Conservation (phyloP, 371 early-diverging fungal genomes). For the Mucor circinelloides region DNA sequence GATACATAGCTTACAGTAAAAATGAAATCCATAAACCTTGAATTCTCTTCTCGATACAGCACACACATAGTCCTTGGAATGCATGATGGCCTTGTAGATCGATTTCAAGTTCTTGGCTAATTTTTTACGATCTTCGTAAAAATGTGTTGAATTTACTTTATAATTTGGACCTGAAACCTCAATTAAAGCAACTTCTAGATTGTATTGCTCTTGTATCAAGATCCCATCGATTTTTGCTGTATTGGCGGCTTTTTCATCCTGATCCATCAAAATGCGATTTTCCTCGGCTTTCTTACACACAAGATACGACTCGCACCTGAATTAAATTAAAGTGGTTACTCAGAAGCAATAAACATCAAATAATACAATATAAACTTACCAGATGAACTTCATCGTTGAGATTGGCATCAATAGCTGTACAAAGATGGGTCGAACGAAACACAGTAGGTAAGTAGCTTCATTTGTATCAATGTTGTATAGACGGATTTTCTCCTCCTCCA, state of each 20-base stretch:
- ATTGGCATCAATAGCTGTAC: no score
- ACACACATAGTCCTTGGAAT: neutral
- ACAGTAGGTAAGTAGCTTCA: neutral
- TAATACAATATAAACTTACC: no score
- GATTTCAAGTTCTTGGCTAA: slow-evolving; percentile 11
- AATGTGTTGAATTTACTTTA: slow-evolving; percentile 12
- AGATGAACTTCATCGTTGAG: neutral
- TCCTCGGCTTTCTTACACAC: slow-evolving; percentile 8
- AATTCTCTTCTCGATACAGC: neutral
- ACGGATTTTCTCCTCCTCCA: neutral
- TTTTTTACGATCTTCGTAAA: slow-evolving; percentile 8
- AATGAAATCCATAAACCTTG: slow-evolving; percentile 12
- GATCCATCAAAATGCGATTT: neutral
- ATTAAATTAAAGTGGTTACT: no score
- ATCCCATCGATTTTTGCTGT: slow-evolving; percentile 10
- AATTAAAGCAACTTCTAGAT: slow-evolving; percentile 10
- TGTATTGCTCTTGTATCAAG: neutral
- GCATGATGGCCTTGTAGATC: neutral
- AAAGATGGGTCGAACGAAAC: neutral
- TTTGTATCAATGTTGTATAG: neutral
- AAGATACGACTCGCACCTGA: neutral
- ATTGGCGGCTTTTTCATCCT: neutral
- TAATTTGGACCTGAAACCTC: slow-evolving; percentile 13
- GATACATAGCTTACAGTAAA: slow-evolving; percentile 1
- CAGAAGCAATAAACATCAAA: no score